Evolutionary conservation across 371 early-diverging fungal genomes (phyloP).

Genomic region (Actinomortierella ambigua): DNA sequence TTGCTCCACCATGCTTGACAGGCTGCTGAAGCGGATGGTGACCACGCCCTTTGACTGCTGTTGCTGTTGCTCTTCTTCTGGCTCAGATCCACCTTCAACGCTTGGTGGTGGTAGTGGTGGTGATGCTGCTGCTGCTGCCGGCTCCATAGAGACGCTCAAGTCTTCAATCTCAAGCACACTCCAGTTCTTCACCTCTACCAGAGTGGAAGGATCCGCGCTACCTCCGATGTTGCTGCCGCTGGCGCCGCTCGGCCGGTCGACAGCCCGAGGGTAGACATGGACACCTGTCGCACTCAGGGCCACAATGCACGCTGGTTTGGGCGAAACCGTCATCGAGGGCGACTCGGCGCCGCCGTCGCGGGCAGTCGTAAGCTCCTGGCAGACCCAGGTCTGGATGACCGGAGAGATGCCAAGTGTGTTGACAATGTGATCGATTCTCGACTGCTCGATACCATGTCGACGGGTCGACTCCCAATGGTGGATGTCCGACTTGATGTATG

Average conservation of each 20-base stretch:
- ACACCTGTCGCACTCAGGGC: slow-evolving; percentile 1
- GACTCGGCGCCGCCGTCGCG: slow-evolving; percentile 6
- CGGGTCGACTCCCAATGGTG: too few relatives aligned
- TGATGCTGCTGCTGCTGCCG: too few relatives aligned
- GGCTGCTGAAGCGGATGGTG: slow-evolving; percentile 14
- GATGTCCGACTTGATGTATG: too few relatives aligned
- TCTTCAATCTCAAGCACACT: slow-evolving; percentile 34
- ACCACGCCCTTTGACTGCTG: slow-evolving; percentile 32
- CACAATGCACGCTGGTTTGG: neutral
- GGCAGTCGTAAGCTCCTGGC: slow-evolving; percentile 16
- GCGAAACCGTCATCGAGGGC: neutral
- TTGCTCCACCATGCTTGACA: slow-evolving; percentile 8
- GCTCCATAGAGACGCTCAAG: neutral
- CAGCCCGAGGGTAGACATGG: slow-evolving; percentile 33
- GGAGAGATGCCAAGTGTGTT: too few relatives aligned
- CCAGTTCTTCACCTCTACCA: slow-evolving; percentile 24
- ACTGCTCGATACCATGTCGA: too few relatives aligned
- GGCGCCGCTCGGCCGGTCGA: slow-evolving; percentile 23
- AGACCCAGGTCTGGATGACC: slow-evolving; percentile 24
- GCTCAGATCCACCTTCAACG: neutral
- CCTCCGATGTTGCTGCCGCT: slow-evolving; percentile 4
- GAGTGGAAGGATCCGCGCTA: too few relatives aligned
- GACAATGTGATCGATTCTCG: too few relatives aligned
- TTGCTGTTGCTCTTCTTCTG: slow-evolving; percentile 1
- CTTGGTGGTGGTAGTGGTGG: too few relatives aligned